Evolutionary conservation across 1,284 basidiomycete genomes (phyloP).

Genomic region (Rhodofomes roseus): DNA sequence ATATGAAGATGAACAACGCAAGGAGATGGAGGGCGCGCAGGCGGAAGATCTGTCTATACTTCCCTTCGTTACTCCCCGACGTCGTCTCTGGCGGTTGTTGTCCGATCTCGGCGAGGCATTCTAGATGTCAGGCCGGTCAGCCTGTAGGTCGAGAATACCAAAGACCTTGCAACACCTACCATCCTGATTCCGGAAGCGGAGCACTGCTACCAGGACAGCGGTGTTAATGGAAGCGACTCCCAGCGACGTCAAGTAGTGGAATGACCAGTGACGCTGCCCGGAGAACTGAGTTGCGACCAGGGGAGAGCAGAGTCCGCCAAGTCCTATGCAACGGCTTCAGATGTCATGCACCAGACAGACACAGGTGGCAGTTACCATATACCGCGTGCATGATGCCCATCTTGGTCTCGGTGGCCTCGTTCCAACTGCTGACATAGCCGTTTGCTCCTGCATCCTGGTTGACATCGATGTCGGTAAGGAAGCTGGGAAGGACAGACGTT

Average conservation of each 20-base stretch:
- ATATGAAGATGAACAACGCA: constrained; percentile 42
- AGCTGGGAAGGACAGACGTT: no score
- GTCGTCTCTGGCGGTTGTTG: constrained; percentile 22
- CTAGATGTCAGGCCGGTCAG: constrained; percentile 13
- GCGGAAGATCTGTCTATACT: constrained; percentile 36
- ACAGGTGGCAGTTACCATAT: constrained; percentile 18
- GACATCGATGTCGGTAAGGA: not conserved
- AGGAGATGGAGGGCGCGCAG: constrained; percentile 37
- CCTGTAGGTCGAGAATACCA: no score
- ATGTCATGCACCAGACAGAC: not conserved
- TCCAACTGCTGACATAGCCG: constrained; percentile 48
- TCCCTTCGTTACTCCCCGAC: constrained; percentile 23
- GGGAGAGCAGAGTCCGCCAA: constrained; percentile 58
- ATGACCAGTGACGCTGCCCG: constrained; percentile 48
- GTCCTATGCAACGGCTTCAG: constrained; percentile 32
- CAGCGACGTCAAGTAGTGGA: constrained; percentile 62
- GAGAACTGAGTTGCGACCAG: constrained; percentile 64
- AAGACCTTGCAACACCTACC: constrained; percentile 26
- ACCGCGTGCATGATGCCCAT: constrained; percentile 64
- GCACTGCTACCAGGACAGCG: constrained; percentile 41
- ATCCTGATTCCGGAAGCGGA: constrained; percentile 54
- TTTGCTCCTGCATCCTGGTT: constrained; percentile 52
- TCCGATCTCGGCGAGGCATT: constrained; percentile 32
- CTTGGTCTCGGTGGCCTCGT: constrained; percentile 43
- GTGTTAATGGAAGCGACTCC: constrained; percentile 49